Percentiles rank a stretch among this genome's conserved stretches.
phyloP scores from a whole-genome alignment of 1,284 basidiomycete species.

The Leccinum griseonigrum region DNA sequence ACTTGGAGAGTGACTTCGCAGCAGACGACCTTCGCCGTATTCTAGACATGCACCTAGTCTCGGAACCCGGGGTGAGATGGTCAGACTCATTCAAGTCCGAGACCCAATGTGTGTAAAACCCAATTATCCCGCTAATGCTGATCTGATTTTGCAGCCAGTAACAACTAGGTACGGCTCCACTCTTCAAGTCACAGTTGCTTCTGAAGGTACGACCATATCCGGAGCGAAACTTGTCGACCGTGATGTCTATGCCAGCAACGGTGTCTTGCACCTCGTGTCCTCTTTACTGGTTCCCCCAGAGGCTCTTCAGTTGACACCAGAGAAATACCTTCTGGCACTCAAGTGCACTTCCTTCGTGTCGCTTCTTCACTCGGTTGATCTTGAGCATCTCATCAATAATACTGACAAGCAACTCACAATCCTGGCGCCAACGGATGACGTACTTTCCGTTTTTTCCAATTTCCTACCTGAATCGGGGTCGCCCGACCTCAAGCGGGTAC shows the following conservation, averaged over 20 bases:
- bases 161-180: slow-evolving; percentile 67
- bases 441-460: slow-evolving; percentile 58
- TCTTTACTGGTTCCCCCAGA: slow-evolving; percentile 78
- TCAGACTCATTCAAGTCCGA: slow-evolving; percentile 57
- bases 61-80: slow-evolving; percentile 56
- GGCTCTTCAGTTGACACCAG: slow-evolving; percentile 80
- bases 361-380: slow-evolving; percentile 78
- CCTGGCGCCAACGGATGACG: slow-evolving; percentile 88
- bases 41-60: slow-evolving; percentile 73
- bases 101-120: slow-evolving; percentile 49
- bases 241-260: slow-evolving; percentile 92
- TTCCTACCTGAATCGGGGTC: slow-evolving; percentile 64
- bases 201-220: slow-evolving; percentile 61
- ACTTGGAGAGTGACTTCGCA: slow-evolving; percentile 85
- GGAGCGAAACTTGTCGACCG: slow-evolving; percentile 62
- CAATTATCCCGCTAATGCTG: slow-evolving; percentile 3
- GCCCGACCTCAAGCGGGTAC: slow-evolving; percentile 60
- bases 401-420: slow-evolving; percentile 74
- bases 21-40: slow-evolving; percentile 76
- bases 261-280: slow-evolving; percentile 89
- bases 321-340: slow-evolving; percentile 88
- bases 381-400: slow-evolving; percentile 78
- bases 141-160: slow-evolving; percentile 43
- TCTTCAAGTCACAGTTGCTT: slow-evolving; percentile 56
- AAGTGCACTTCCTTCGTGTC: slow-evolving; percentile 92